These are phyloP conservation scores for Ceratocystis alfenasii DNA, from an alignment of 2,329 filamentous ascomycete genomes.

Conservation along the genomic window DNA sequence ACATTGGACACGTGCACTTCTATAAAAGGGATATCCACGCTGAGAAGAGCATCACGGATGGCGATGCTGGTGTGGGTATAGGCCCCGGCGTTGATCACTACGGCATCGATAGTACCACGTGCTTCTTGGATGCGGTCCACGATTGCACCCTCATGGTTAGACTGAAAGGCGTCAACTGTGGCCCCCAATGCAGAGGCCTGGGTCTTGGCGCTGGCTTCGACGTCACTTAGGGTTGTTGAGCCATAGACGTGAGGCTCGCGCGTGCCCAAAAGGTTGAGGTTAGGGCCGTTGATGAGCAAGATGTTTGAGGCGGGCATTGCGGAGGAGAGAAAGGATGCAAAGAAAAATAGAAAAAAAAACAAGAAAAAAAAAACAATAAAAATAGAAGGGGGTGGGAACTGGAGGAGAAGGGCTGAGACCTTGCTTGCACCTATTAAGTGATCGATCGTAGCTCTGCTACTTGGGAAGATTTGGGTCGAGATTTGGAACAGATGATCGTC, in stretches of 20 bases:
- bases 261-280: conserved; percentile 67
- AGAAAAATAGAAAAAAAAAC: too few relatives aligned
- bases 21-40: conserved; percentile 59
- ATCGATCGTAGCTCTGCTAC: neutral
- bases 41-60: conserved; percentile 60
- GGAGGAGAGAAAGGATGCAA: neutral
- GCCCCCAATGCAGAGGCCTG: conserved; percentile 40
- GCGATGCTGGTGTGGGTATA: conserved; percentile 68
- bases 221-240: conserved; percentile 51
- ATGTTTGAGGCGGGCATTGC: conserved; percentile 36
- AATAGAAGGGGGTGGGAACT: neutral
- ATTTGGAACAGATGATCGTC: neutral
- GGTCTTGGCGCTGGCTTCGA: conserved; percentile 38
- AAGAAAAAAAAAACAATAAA: neutral
- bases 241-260: conserved; percentile 66
- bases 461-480: neutral
- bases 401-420: too few relatives aligned
- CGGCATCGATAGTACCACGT: conserved; percentile 45
- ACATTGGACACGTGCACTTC: conserved; percentile 70
- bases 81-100: conserved; percentile 65
- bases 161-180: conserved; percentile 52
- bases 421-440: neutral
- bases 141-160: conserved; percentile 65
- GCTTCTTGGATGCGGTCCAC: conserved; percentile 62
- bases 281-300: conserved; percentile 69